Evolutionary conservation across 2,329 filamentous ascomycete species (phyloP).

Genomic region (Fusarium humuli): DNA sequence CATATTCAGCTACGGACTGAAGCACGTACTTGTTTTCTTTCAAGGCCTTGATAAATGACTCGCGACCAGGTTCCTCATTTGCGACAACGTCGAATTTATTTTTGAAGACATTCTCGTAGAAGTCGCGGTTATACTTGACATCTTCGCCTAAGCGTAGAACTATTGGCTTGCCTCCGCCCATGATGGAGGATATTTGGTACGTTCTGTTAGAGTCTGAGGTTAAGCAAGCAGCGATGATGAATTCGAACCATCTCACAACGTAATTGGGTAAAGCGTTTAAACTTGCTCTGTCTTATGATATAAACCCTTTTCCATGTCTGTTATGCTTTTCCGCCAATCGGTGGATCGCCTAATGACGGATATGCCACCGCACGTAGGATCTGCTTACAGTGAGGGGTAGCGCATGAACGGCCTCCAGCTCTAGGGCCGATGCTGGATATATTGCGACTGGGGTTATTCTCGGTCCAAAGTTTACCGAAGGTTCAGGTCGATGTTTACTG

Average conservation of each 20-base stretch:
- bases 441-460: background rate
- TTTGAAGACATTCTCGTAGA: slow-evolving; percentile 54
- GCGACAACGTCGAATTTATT: slow-evolving; percentile 56
- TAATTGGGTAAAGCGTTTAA: background rate
- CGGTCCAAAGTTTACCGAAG: background rate
- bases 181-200: background rate
- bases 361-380: background rate
- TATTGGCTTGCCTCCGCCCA: slow-evolving; percentile 11
- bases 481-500: background rate
- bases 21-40: slow-evolving; percentile 48
- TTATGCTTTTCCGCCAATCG: background rate
- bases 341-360: background rate
- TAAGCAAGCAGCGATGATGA: rapidly evolving
- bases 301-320: background rate
- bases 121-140: slow-evolving; percentile 60
- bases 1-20: rapidly evolving
- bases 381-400: background rate
- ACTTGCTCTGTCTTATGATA: background rate
- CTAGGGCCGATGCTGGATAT: background rate
- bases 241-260: rapidly evolving
- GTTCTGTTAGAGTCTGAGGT: background rate
- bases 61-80: slow-evolving; percentile 52
- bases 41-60: slow-evolving; percentile 55
- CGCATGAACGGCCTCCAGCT: background rate
- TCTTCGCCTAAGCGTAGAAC: slow-evolving; percentile 54